phyloP scores from a whole-genome alignment of 495 filamentous ascomycete genomes.

The Podospora pseudocomata region DNA sequence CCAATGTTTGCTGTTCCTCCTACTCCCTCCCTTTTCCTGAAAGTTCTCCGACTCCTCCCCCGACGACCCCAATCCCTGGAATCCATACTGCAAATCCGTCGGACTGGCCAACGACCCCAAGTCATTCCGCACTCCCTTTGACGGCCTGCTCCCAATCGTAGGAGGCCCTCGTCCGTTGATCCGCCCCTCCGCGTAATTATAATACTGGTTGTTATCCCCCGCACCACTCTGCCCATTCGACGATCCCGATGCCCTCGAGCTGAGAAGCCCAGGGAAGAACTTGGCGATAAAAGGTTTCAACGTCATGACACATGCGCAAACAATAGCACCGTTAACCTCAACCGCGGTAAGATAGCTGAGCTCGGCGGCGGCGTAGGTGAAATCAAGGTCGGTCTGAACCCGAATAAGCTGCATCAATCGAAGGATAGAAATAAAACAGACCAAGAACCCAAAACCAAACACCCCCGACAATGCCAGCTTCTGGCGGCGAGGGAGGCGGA shows the following conservation, averaged over 20 bases:
- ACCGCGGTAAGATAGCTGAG: slow-evolving; percentile 45
- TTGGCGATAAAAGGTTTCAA: slow-evolving; percentile 31
- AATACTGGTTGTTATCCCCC: slow-evolving; percentile 1
- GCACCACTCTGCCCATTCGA: background rate
- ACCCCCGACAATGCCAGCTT: slow-evolving; percentile 36
- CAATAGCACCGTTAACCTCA: slow-evolving; percentile 42
- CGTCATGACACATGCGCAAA: slow-evolving; percentile 40
- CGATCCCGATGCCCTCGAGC: slow-evolving; percentile 5
- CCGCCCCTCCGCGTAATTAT: background rate
- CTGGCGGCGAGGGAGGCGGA: slow-evolving; percentile 32
- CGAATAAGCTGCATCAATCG: slow-evolving; percentile 28
- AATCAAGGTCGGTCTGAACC: slow-evolving; percentile 26
- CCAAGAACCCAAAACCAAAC: slow-evolving; percentile 35
- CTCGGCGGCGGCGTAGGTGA: slow-evolving; percentile 27
- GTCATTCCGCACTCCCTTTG: slow-evolving; percentile 9
- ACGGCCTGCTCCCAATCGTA: slow-evolving; percentile 25
- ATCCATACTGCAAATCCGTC: slow-evolving; percentile 15
- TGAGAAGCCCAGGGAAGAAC: slow-evolving; percentile 37
- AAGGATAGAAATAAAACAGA: slow-evolving; percentile 36
- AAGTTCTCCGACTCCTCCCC: background rate
- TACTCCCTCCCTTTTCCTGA: background rate
- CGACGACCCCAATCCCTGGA: background rate
- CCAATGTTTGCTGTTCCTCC: slow-evolving; percentile 7
- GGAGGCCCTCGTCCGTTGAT: slow-evolving; percentile 17
- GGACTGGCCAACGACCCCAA: background rate